These are phyloP conservation scores for Fusarium bactridioides DNA, from an alignment of 2,329 filamentous ascomycete species.

Conservation along the genomic window DNA sequence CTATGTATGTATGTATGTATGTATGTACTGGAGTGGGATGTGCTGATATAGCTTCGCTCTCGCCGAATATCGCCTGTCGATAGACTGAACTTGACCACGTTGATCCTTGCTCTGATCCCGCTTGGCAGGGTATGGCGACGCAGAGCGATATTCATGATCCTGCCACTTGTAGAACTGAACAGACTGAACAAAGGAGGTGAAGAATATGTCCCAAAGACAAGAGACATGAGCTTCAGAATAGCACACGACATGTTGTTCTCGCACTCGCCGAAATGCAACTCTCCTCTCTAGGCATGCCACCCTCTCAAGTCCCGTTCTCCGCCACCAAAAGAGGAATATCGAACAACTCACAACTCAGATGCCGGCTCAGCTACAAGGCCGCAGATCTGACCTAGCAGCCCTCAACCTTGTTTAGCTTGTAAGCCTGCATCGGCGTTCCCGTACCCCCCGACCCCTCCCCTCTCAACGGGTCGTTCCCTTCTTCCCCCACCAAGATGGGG, in stretches of 20 bases:
- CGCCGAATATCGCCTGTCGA: conserved; percentile 24
- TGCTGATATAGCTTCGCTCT: conserved; percentile 22
- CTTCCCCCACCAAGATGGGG: neutral
- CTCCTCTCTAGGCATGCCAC: neutral
- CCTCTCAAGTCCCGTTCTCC: neutral
- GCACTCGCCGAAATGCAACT: conserved; percentile 29
- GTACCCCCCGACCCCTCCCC: neutral
- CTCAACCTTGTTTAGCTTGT: conserved; percentile 24
- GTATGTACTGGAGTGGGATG: neutral
- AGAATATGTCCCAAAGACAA: neutral
- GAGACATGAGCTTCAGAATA: conserved; percentile 5
- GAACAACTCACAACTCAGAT: conserved; percentile 13
- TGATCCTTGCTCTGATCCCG: conserved; percentile 22
- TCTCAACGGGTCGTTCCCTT: neutral
- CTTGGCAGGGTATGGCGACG: neutral
- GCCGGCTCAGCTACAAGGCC: conserved; percentile 37
- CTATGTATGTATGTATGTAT: neutral
- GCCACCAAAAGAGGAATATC: neutral
- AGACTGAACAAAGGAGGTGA: conserved; percentile 1
- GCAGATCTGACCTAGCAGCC: conserved; percentile 33
- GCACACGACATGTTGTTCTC: neutral
- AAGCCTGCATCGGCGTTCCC: conserved; percentile 35
- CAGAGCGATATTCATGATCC: neutral
- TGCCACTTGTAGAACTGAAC: neutral
- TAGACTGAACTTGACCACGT: conserved; percentile 16